These are phyloP conservation scores for Podospora didyma DNA, from an alignment of 495 filamentous ascomycete genomes.

Conservation along the genomic window DNA sequence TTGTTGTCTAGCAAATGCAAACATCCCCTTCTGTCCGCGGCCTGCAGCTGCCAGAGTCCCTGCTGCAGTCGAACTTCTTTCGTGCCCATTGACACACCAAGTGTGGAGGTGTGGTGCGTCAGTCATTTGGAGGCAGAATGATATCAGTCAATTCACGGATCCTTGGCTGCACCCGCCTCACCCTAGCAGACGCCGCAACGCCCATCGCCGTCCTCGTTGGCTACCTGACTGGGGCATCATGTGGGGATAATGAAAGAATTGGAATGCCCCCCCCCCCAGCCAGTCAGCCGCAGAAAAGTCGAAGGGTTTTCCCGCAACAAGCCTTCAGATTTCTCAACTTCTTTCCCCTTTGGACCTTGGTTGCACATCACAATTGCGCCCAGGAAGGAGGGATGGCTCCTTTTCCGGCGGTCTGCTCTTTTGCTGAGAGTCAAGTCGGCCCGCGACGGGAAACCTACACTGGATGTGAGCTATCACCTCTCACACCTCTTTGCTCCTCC, in stretches of 20 bases:
- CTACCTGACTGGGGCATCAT: neutral
- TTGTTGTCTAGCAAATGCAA: too few relatives aligned
- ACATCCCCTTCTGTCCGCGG: too few relatives aligned
- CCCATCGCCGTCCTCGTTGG: neutral
- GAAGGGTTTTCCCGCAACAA: neutral
- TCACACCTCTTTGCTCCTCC: neutral
- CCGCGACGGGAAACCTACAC: neutral
- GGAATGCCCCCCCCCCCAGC: neutral
- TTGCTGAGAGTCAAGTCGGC: neutral
- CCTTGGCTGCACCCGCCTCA: neutral
- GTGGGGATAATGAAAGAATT: neutral
- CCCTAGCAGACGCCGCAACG: neutral
- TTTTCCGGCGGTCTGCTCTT: neutral
- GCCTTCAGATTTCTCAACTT: neutral
- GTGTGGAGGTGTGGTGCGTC: too few relatives aligned
- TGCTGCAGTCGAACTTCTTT: too few relatives aligned
- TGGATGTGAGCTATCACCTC: constrained; percentile 5
- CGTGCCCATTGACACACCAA: too few relatives aligned
- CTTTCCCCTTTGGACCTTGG: neutral
- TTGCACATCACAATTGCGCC: too few relatives aligned
- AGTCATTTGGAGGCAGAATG: too few relatives aligned
- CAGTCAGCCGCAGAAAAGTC: neutral
- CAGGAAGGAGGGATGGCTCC: too few relatives aligned
- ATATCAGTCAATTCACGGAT: neutral
- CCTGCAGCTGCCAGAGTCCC: too few relatives aligned